These are phyloP conservation scores for Whalleya microplaca DNA, from an alignment of 2,329 filamentous ascomycete species.

Conservation along the genomic window DNA sequence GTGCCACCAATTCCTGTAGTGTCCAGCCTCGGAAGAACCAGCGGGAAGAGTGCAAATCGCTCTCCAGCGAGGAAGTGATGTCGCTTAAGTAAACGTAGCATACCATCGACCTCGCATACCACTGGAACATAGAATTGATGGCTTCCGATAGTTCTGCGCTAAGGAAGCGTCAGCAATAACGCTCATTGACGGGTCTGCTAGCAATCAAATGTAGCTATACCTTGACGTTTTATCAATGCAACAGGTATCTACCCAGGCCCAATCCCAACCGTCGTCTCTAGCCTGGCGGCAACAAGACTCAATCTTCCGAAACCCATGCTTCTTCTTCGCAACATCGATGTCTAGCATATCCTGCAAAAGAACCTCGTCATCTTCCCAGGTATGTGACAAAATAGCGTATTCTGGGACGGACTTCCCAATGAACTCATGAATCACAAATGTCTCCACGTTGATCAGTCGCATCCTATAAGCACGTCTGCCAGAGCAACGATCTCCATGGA, in stretches of 20 bases:
- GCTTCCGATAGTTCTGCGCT: slow-evolving; percentile 8
- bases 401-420: neutral
- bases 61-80: neutral
- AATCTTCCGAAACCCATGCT: neutral
- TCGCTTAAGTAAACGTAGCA: slow-evolving; percentile 11
- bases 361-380: neutral
- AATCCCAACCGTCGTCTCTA: neutral
- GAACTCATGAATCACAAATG: neutral
- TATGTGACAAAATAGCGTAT: neutral
- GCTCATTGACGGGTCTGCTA: too few relatives aligned
- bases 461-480: neutral
- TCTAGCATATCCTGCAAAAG: neutral
- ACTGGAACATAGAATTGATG: too few relatives aligned
- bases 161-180: too few relatives aligned
- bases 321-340: neutral
- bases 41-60: neutral
- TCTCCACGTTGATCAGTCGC: neutral
- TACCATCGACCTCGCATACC: neutral
- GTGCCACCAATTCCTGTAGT: slow-evolving; percentile 6
- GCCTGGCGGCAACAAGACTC: neutral
- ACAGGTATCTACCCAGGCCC: neutral
- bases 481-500: too few relatives aligned
- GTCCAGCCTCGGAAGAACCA: too few relatives aligned
- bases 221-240: neutral
- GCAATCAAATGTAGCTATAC: too few relatives aligned